These are phyloP conservation scores for Asclepias syriaca DNA, from an alignment of 257 asterid species.

Conservation along the genomic window DNA sequence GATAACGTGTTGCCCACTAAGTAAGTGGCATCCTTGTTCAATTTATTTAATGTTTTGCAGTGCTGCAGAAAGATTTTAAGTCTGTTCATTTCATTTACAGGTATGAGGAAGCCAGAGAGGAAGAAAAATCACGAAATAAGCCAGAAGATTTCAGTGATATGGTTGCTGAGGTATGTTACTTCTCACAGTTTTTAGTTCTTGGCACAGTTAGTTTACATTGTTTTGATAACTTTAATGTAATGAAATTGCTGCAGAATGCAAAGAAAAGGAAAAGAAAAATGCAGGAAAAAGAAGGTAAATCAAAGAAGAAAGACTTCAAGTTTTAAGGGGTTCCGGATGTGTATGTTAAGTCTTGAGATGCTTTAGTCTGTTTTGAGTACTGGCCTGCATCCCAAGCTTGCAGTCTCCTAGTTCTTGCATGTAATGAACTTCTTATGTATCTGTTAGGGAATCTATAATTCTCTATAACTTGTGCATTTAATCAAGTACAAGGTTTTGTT, in stretches of 20 bases:
- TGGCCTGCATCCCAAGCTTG: neutral
- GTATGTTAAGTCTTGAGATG: neutral
- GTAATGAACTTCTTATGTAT: neutral
- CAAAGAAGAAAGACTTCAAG: constrained; percentile 95
- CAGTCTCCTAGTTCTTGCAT: neutral
- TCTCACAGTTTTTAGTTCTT: neutral
- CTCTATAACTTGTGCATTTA: neutral
- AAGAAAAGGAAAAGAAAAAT: constrained; percentile 88
- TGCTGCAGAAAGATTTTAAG: neutral
- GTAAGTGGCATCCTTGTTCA: constrained; percentile 30
- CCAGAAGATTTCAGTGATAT: constrained; percentile 96
- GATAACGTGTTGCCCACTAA: constrained; percentile 93
- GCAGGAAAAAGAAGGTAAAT: constrained; percentile 84
- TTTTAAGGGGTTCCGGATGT: constrained; percentile 21
- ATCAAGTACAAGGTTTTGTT: neutral
- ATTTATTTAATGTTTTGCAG: neutral
- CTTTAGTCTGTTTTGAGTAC: neutral
- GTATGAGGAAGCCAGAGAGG: constrained; percentile 97
- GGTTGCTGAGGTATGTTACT: constrained; percentile 78
- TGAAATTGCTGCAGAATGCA: constrained; percentile 52
- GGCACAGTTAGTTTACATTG: neutral
- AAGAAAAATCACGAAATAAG: constrained; percentile 78
- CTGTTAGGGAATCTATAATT: neutral
- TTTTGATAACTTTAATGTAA: constrained; percentile 6
- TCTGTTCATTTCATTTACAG: constrained; percentile 26